Evolutionary conservation across 2,329 filamentous ascomycete genomes (phyloP), one percentile per base, ranked within the genome.

Genomic region (Anthostomella pinea): DNA sequence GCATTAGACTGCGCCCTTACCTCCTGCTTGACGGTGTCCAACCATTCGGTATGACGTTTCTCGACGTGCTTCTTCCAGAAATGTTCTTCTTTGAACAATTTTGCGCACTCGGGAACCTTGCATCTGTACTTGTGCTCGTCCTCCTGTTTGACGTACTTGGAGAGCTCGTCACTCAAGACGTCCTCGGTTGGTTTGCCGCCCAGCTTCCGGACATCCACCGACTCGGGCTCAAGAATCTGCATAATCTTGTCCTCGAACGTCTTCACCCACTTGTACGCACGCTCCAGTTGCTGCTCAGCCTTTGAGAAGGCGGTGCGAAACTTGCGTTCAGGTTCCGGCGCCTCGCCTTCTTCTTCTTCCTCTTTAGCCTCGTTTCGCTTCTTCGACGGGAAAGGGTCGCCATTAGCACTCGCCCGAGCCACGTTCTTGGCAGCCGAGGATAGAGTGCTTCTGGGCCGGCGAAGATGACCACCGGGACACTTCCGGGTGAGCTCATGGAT

Each of bases 61-160:
- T 97, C 91, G 11, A 97, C 83, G 56, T 98, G 93, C 71, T 98
- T 98, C 56, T 82, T 83, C 91, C 94, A 98, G 62, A 98, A 98
- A 53, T 91, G 81, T 27, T 95, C 85, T 40, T 93, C 93, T 64
- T 97, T 97, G 75, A 98, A 98, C 6, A 98, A 71, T 65, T 98
- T 98, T 8, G 85, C 85, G 65, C 93, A 98, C 24, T 96, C 90
- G 2, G 91, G 91, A 4, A 95, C 90, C 63, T 93, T 95, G 75
- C 93, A 98, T 43, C 94, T 81, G 73, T 84, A 98, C 61, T 97
- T 97, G 55, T 91, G 84, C 62, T 96, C 90, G 53, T 98, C 94
- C 62, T 98, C 93, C 64, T 97, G 91, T 68, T 96, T 96, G 46
- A 97, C 87, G 53, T 81, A 87, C 63, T 94, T 95, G 48, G 68